A percentile compares a stretch with the other conserved stretches of the same genome.
Conservation (phyloP, 306 rosid genomes). For the Datisca glomerata region DNA sequence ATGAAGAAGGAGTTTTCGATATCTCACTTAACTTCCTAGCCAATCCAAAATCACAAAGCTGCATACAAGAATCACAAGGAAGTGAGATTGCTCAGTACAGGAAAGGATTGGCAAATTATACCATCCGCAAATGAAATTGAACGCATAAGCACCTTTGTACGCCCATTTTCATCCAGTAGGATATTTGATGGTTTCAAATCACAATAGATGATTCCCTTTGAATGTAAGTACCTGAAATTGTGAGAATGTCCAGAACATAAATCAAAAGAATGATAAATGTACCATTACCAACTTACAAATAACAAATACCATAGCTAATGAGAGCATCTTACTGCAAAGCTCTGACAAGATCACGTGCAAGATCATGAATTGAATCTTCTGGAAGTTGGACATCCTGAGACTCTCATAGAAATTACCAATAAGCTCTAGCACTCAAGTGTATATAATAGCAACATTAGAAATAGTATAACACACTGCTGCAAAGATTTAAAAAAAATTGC, state of each 20-base stretch:
- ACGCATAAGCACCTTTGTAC: constrained; percentile 46
- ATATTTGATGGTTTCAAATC: constrained; percentile 96
- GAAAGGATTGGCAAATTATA: no score
- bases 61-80: constrained; percentile 22
- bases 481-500: background rate
- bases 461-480: constrained; percentile 9
- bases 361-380: constrained; percentile 77
- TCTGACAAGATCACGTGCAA: constrained; percentile 57
- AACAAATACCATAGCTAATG: background rate
- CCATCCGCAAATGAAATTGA: no score
- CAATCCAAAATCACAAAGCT: constrained; percentile 96
- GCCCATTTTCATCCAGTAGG: constrained; percentile 83
- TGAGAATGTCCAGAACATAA: constrained; percentile 12
- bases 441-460: no score
- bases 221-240: constrained; percentile 65
- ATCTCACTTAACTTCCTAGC: constrained; percentile 82
- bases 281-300: constrained; percentile 1
- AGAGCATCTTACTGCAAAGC: constrained; percentile 59
- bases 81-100: no score
- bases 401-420: constrained; percentile 20
- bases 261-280: constrained; percentile 14
- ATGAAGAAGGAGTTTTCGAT: constrained; percentile 58
- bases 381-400: constrained; percentile 81
- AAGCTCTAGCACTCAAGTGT: no score
- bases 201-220: constrained; percentile 81